Evolutionary conservation across 192 early-diverging fungal genomes (phyloP).

Genomic region (Helicostylum pulchrum): DNA sequence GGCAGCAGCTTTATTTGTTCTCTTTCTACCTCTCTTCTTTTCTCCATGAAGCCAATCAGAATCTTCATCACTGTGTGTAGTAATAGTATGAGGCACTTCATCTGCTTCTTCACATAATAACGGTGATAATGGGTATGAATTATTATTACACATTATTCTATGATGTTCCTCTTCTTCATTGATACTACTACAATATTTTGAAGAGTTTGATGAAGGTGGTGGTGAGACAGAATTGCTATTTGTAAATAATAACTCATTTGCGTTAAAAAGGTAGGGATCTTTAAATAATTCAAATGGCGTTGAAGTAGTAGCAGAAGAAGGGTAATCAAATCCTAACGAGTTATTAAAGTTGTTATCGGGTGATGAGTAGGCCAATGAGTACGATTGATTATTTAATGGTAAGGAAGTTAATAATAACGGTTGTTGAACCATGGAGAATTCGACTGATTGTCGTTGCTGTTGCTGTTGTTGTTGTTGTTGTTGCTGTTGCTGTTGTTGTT

Average conservation of each 20-base stretch:
- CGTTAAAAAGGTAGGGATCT: background rate
- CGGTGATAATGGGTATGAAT: background rate
- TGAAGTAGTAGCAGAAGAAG: background rate
- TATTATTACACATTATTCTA: background rate
- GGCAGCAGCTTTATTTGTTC: background rate
- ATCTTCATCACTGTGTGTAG: background rate
- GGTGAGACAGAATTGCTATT: background rate
- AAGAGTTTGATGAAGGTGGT: background rate
- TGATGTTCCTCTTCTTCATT: background rate
- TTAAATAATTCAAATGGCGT: background rate
- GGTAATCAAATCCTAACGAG: background rate
- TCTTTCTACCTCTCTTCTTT: background rate
- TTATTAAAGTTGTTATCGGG: background rate
- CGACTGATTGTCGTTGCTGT: no score
- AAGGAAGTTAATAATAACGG: background rate
- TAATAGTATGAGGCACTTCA: background rate
- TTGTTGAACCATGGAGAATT: background rate
- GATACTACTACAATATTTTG: conserved; percentile 7
- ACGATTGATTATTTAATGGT: conserved; percentile 1
- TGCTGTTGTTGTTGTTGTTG: no score
- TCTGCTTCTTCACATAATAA: conserved; percentile 3
- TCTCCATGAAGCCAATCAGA: conserved; percentile 9
- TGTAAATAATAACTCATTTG: background rate
- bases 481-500: no score
- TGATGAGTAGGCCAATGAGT: background rate